phyloP scores from a whole-genome alignment of 2,329 filamentous ascomycete species.

The Fusarium sp. region DNA sequence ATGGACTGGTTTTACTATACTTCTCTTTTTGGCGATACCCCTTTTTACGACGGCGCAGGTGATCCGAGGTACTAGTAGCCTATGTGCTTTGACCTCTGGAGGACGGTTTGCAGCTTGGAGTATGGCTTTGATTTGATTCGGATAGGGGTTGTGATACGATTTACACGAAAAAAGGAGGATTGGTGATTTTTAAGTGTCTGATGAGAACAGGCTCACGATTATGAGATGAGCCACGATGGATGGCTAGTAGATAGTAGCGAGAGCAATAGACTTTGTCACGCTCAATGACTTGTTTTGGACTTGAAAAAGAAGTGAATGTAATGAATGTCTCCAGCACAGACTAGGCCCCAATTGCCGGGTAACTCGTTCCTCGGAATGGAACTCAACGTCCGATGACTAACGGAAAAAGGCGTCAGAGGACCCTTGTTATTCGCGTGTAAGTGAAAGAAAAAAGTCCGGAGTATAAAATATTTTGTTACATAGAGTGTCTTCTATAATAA shows the following conservation, averaged over 20 bases:
- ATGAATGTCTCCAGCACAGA: neutral
- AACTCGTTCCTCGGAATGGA: conserved; percentile 7
- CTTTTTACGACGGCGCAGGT: conserved; percentile 44
- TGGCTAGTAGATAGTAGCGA: conserved; percentile 41
- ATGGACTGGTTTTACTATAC: conserved; percentile 45
- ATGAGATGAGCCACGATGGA: conserved; percentile 38
- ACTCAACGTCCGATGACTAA: conserved; percentile 33
- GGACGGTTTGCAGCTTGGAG: conserved; percentile 48
- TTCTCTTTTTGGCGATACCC: conserved; percentile 52
- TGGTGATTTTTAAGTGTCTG: conserved; percentile 40
- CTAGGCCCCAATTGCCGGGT: neutral
- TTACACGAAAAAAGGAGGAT: conserved; percentile 42
- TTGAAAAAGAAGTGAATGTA: conserved; percentile 1
- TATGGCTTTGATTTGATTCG: conserved; percentile 46
- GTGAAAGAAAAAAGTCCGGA: neutral
- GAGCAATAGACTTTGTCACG: conserved; percentile 39
- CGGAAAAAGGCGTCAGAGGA: conserved; percentile 5
- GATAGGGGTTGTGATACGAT: conserved; percentile 42
- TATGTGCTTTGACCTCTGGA: conserved; percentile 15
- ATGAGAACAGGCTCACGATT: conserved; percentile 34
- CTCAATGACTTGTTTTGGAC: conserved; percentile 7
- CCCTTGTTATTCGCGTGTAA: neutral
- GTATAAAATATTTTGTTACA: neutral
- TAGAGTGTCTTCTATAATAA: neutral
- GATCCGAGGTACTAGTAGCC: conserved; percentile 21